Percentiles rank a stretch among this genome's conserved stretches.
Evolutionary conservation across 768 basidiomycete species (phyloP).

Genomic region (Podaxis pistillaris): DNA sequence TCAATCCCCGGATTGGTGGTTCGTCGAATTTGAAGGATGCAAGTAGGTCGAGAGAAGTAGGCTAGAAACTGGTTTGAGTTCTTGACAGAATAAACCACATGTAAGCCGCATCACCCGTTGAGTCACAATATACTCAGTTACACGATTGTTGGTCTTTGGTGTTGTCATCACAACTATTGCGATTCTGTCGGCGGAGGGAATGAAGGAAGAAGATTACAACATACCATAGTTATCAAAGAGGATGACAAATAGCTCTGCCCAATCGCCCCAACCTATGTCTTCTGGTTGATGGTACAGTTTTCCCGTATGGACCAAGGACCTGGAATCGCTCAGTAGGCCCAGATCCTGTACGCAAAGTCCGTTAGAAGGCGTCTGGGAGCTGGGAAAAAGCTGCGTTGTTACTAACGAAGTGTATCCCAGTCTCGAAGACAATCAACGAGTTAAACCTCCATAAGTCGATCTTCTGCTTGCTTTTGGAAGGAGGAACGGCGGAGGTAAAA

Average conservation of each 20-base stretch:
- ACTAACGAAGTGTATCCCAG: slow-evolving; percentile 62
- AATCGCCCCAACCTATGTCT: slow-evolving; percentile 84
- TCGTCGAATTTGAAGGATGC: slow-evolving; percentile 84
- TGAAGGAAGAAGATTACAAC: slow-evolving; percentile 24
- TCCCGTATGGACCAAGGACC: slow-evolving; percentile 82
- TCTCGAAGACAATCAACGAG: slow-evolving; percentile 72
- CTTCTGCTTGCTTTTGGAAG: slow-evolving; percentile 51
- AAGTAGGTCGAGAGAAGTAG: slow-evolving; percentile 89
- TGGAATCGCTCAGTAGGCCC: slow-evolving; percentile 81
- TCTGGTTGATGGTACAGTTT: slow-evolving; percentile 87
- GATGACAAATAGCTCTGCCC: slow-evolving; percentile 87
- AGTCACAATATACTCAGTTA: slow-evolving; percentile 76
- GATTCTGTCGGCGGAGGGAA: slow-evolving; percentile 14
- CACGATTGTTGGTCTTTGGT: slow-evolving; percentile 71
- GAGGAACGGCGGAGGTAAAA: no score
- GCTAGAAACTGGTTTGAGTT: slow-evolving; percentile 42
- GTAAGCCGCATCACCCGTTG: slow-evolving; percentile 49
- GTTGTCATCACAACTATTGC: slow-evolving; percentile 85
- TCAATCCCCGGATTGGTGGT: slow-evolving; percentile 68
- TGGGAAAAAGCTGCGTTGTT: slow-evolving; percentile 18
- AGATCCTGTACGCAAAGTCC: slow-evolving; percentile 54
- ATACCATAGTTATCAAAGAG: slow-evolving; percentile 94
- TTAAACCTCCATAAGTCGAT: slow-evolving; percentile 88
- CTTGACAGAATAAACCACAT: no score
- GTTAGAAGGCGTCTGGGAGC: not conserved